These are phyloP conservation scores for Shiraia sp. DNA, from an alignment of 2,329 filamentous ascomycete genomes.

Conservation along the genomic window DNA sequence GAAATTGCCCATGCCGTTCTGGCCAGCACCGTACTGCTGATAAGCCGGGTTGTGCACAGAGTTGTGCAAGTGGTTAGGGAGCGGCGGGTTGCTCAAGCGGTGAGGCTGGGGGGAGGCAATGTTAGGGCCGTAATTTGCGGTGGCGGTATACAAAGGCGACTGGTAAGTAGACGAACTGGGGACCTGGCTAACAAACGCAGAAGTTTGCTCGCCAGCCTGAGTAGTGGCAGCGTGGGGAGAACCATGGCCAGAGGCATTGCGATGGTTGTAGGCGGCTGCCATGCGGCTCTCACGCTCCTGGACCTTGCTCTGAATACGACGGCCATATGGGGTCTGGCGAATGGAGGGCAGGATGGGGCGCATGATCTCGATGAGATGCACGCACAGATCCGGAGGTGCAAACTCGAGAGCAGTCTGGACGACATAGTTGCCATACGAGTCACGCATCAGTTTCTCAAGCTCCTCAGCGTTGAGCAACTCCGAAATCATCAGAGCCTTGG, in stretches of 20 bases:
- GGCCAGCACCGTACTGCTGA: slow-evolving; percentile 38
- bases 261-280: slow-evolving; percentile 32
- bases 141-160: slow-evolving; percentile 41
- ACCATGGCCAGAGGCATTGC: slow-evolving; percentile 22
- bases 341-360: slow-evolving; percentile 83
- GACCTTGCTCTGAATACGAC: slow-evolving; percentile 91
- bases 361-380: slow-evolving; percentile 77
- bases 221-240: slow-evolving; percentile 29
- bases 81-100: slow-evolving; percentile 43
- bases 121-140: slow-evolving; percentile 39
- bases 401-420: slow-evolving; percentile 78
- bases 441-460: slow-evolving; percentile 85
- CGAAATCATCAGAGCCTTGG: slow-evolving; percentile 79
- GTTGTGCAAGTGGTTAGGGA: slow-evolving; percentile 43
- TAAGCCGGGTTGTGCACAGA: slow-evolving; percentile 48
- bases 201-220: slow-evolving; percentile 26
- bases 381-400: slow-evolving; percentile 35
- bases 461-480: slow-evolving; percentile 77
- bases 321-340: slow-evolving; percentile 89
- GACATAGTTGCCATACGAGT: slow-evolving; percentile 96
- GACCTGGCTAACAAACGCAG: slow-evolving; percentile 23
- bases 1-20: slow-evolving; percentile 51
- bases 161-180: slow-evolving; percentile 15
- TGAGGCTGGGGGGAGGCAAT: slow-evolving; percentile 42
- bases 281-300: slow-evolving; percentile 55